Evolutionary conservation across 345 rosid species (phyloP).

Genomic region (Syzygium grande): DNA sequence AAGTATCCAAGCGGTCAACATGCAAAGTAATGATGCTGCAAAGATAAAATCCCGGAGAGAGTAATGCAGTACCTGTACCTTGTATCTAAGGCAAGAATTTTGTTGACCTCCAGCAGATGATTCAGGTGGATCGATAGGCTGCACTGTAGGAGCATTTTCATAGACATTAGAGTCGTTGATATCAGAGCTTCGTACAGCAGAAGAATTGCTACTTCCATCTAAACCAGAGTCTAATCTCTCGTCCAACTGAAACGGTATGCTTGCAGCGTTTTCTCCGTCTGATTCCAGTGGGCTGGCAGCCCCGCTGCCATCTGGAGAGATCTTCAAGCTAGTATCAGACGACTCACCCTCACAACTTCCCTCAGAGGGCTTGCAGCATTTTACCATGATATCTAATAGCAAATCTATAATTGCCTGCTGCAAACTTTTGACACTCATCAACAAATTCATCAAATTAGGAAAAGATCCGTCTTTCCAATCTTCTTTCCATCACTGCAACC

Average conservation of each 20-base stretch:
- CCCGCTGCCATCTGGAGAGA: slow-evolving; percentile 38
- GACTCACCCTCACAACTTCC: slow-evolving; percentile 46
- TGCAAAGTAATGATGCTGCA: neutral
- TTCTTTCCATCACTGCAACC: slow-evolving; percentile 71
- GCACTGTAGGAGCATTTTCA: slow-evolving; percentile 48
- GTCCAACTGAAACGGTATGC: slow-evolving; percentile 42
- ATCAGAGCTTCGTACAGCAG: slow-evolving; percentile 76
- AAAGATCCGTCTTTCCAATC: slow-evolving; percentile 59
- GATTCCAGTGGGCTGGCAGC: slow-evolving; percentile 45
- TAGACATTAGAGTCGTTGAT: slow-evolving; percentile 32
- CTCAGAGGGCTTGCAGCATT: slow-evolving; percentile 95
- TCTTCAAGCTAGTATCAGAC: slow-evolving; percentile 35
- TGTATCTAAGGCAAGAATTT: slow-evolving; percentile 55
- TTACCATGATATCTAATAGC: slow-evolving; percentile 93
- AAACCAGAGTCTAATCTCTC: slow-evolving; percentile 73
- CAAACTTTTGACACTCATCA: slow-evolving; percentile 96
- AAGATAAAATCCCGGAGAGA: slow-evolving; percentile 7
- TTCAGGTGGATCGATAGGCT: slow-evolving; percentile 53
- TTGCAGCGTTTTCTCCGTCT: slow-evolving; percentile 58
- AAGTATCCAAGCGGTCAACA: slow-evolving; percentile 11
- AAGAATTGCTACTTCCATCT: slow-evolving; percentile 50
- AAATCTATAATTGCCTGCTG: slow-evolving; percentile 99
- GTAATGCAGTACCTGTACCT: slow-evolving; percentile 33
- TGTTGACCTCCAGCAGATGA: slow-evolving; percentile 54
- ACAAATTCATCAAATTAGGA: slow-evolving; percentile 96